Conservation (phyloP, 2,329 filamentous ascomycete genomes). For the Shiraia sp. region DNA sequence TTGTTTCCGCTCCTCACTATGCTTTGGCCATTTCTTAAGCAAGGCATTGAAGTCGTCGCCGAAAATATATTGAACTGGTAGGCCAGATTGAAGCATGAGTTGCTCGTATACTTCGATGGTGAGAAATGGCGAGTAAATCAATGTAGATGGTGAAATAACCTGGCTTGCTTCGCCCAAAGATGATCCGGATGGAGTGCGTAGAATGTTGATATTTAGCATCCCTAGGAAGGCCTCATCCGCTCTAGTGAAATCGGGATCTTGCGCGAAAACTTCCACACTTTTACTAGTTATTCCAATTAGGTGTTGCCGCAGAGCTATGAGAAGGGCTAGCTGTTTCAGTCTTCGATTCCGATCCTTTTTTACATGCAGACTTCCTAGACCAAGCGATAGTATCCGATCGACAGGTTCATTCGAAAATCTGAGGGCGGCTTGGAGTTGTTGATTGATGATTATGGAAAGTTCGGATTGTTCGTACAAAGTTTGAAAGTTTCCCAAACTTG, state of each 20-base stretch:
- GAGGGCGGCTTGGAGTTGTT: constrained; percentile 6
- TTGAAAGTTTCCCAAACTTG: constrained; percentile 7
- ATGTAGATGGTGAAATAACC: constrained; percentile 21
- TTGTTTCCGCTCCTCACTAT: constrained; percentile 25
- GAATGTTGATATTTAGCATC: constrained; percentile 21
- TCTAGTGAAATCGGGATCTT: constrained; percentile 37
- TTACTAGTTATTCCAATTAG: constrained; percentile 4
- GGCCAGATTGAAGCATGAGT: constrained; percentile 3
- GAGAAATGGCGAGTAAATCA: constrained; percentile 36
- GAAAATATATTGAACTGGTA: constrained; percentile 19
- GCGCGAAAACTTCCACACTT: constrained; percentile 27
- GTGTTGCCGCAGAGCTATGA: constrained; percentile 23
- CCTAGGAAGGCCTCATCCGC: constrained; percentile 28
- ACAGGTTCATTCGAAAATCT: constrained; percentile 10
- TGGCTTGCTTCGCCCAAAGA: constrained; percentile 28
- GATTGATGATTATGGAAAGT: constrained; percentile 11
- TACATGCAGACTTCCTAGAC: constrained; percentile 19
- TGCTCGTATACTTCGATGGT: constrained; percentile 27
- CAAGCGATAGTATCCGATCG: constrained; percentile 23
- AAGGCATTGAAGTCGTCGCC: constrained; percentile 36
- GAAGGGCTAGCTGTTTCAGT: constrained; percentile 34
- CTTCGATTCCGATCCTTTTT: constrained; percentile 25
- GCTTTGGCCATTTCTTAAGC: constrained; percentile 34
- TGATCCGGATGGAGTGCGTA: constrained; percentile 28
- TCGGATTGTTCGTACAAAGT: constrained; percentile 13